Evolutionary conservation across 148 eudicot genomes (phyloP).

Genomic region (Fallopia convolvulus): DNA sequence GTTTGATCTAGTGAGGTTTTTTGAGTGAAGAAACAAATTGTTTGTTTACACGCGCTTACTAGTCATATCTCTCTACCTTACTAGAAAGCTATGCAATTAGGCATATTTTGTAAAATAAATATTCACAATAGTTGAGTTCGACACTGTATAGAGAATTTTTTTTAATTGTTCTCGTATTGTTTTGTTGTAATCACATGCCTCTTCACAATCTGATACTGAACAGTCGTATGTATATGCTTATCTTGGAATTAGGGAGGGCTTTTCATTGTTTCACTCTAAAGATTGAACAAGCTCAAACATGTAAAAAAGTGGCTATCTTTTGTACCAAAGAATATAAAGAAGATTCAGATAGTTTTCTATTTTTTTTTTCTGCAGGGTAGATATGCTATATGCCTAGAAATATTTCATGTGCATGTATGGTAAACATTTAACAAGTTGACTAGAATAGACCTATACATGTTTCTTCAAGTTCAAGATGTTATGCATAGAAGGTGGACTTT

Average conservation of each 20-base stretch:
- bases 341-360: not conserved
- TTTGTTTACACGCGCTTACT: not conserved
- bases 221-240: not conserved
- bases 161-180: not conserved
- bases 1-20: not conserved
- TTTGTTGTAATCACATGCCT: not conserved
- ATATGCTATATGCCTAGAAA: not conserved
- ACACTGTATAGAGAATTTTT: not conserved
- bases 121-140: too few relatives aligned
- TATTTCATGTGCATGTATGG: not conserved
- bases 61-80: not conserved
- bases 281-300: conserved; percentile 2
- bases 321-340: not conserved
- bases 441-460: not conserved
- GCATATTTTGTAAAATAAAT: too few relatives aligned
- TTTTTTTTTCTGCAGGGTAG: not conserved
- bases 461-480: not conserved
- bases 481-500: not conserved
- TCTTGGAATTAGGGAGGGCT: not conserved
- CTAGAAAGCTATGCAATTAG: not conserved
- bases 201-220: not conserved
- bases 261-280: not conserved
- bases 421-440: not conserved
- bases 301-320: not conserved
- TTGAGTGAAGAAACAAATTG: not conserved